Base-by-base conservation (phyloP, 108 stramenopile species). In the Licmophora abbreviata region DNA sequence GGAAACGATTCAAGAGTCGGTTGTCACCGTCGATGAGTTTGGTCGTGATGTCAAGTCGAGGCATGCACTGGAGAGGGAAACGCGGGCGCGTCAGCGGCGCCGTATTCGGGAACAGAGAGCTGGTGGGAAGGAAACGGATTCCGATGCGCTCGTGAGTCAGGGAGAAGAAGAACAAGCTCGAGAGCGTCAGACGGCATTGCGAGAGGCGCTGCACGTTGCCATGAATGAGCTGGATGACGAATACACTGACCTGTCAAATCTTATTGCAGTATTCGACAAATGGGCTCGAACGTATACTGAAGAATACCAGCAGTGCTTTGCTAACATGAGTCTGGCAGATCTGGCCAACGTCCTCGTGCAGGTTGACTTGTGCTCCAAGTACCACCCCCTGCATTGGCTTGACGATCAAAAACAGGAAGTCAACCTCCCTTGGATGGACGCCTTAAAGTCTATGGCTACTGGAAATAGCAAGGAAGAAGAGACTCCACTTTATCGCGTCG, bases 11-110 rank as follows among this genome's bases (percentile, higher is more conserved):
- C 21, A 1, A 14, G 30, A 29, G 14, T 32, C 0, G 1, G 33
- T 32, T 22, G 10, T 41, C 28, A 23, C 33, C n/a, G 57, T 76
- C 37, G 88, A 90, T 77, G 88, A 90, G 53, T 90, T 90, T 72
- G 88, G 88, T 28, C 62, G 88, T 28, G 76, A 81, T 71, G 41
- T 90, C 23, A 53, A 73, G 15, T 78, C 87, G 18, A 73, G 67
- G 50, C 61, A 68, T 18, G 38, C 61, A 9, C 66, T 82, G 6
- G 67, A 66, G 31, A 62, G 81, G 20, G 69, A 76, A 28, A 68
- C 61, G 44, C 63, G 87, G 10, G 56, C 61, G 37, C 57, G 61
- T 24, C 50, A 44, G 10, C 59, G 66, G 15, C 27, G 31, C 4
- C 37, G 31, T n/a, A 61, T 63, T 17, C 43, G 48, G 10, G 24